Evolutionary conservation across 1,284 basidiomycete genomes (phyloP).

Genomic region (Athelia sp.): DNA sequence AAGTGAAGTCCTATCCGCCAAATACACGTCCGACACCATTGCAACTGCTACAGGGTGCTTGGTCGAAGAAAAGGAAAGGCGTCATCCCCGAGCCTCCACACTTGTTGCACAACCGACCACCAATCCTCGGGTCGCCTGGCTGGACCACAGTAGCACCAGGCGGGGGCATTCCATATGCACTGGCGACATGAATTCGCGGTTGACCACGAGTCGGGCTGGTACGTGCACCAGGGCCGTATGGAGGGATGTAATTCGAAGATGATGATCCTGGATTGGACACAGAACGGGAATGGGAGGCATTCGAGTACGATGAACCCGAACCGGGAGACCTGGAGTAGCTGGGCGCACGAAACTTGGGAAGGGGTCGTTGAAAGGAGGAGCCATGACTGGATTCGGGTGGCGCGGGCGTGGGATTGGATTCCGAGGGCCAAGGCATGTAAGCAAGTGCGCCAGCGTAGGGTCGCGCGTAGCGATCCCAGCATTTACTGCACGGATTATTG

Average conservation of each 20-base stretch:
- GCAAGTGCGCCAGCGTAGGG: conserved; percentile 30
- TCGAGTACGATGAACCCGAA: no score
- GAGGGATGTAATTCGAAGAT: background rate
- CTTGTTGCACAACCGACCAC: conserved; percentile 36
- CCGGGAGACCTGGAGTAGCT: conserved; percentile 8
- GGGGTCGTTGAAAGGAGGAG: conserved; percentile 22
- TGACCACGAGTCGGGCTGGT: background rate
- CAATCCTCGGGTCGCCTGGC: conserved; percentile 40
- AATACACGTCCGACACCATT: conserved; percentile 35
- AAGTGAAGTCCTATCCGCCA: background rate
- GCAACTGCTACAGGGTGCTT: conserved; percentile 32
- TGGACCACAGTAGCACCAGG: conserved; percentile 26
- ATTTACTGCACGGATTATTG: conserved; percentile 35
- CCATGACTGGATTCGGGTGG: conserved; percentile 15
- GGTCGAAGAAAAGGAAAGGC: conserved; percentile 35
- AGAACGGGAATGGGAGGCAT: conserved; percentile 13
- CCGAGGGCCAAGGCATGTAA: conserved; percentile 29
- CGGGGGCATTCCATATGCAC: conserved; percentile 14
- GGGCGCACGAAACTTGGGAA: background rate
- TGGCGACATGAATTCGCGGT: no score
- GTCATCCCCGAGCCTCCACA: conserved; percentile 35
- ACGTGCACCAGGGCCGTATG: background rate
- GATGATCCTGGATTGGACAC: background rate
- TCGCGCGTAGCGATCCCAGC: conserved; percentile 36
- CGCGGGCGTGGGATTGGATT: conserved; percentile 4